These are phyloP conservation scores for Trichophyton rubrum DNA, from an alignment of 2,329 filamentous ascomycete species.

Conservation along the genomic window DNA sequence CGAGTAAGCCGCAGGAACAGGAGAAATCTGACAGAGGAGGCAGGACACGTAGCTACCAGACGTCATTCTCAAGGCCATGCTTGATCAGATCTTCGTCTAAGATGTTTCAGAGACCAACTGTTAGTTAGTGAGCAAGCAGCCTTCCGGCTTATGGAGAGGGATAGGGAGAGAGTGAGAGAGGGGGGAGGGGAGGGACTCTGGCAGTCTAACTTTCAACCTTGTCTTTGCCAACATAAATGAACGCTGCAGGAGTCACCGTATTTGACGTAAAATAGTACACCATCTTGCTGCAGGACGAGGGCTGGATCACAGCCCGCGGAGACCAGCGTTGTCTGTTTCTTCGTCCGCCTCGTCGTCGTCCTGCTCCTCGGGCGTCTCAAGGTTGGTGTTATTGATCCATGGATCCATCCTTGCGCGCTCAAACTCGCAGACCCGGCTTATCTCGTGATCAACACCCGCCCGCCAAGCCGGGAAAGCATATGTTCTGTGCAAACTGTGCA, in stretches of 20 bases:
- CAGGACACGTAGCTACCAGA: conserved; percentile 51
- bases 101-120: conserved; percentile 7
- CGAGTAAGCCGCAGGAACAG: not conserved
- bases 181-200: too few relatives aligned
- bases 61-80: conserved; percentile 85
- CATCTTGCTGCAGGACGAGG: conserved; percentile 41
- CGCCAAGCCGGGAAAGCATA: not conserved
- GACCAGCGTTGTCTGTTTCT: not conserved
- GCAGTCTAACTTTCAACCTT: conserved; percentile 79
- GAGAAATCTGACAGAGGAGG: not conserved
- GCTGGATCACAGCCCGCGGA: not conserved
- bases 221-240: conserved; percentile 95
- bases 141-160: conserved; percentile 3
- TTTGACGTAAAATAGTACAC: conserved; percentile 93
- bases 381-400: too few relatives aligned
- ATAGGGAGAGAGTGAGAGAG: not conserved
- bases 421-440: too few relatives aligned
- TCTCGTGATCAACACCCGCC: not conserved
- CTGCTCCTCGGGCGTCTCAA: not conserved
- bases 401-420: too few relatives aligned
- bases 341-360: not conserved
- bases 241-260: conserved; percentile 66
- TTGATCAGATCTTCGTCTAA: conserved; percentile 93
- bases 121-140: not conserved
- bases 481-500: too few relatives aligned